Percentiles rank a stretch among this genome's conserved stretches.
Conservation (phyloP, 2,329 filamentous ascomycete species). For the Sarocladiaceae sp. region DNA sequence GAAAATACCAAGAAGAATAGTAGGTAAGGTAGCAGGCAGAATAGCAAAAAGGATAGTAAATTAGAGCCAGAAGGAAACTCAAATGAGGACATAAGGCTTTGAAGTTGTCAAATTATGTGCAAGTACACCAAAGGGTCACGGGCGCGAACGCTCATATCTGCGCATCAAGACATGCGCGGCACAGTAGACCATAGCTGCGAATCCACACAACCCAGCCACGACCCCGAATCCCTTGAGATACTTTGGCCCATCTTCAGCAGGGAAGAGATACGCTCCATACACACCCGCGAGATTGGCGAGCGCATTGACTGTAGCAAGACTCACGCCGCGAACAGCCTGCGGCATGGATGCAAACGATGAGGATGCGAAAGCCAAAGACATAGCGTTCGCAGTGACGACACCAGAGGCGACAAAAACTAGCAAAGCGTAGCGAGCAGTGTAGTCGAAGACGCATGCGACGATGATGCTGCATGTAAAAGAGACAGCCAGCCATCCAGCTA, state of each 20-base stretch:
- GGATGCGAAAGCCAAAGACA: slow-evolving; percentile 46
- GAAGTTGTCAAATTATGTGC: no score
- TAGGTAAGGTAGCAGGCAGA: no score
- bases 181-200: slow-evolving; percentile 11
- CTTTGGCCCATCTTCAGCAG: slow-evolving; percentile 38
- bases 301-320: slow-evolving; percentile 46
- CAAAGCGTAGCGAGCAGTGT: slow-evolving; percentile 48
- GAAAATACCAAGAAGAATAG: no score
- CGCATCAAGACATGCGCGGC: slow-evolving; percentile 12
- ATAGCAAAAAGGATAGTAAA: no score
- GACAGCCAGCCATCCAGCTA: slow-evolving; percentile 40
- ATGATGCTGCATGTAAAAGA: slow-evolving; percentile 31
- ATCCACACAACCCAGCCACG: slow-evolving; percentile 17
- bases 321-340: slow-evolving; percentile 36
- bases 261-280: slow-evolving; percentile 48
- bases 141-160: neutral
- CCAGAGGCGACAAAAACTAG: slow-evolving; percentile 53
- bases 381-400: slow-evolving; percentile 48
- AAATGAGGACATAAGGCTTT: no score
- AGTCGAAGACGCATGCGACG: slow-evolving; percentile 41
- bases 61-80: no score
- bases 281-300: slow-evolving; percentile 48
- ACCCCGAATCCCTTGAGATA: slow-evolving; percentile 36
- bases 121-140: no score
- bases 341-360: slow-evolving; percentile 46